phyloP scores from a whole-genome alignment of 805 yeast genomes.

The Dipodascopsis uninucleata region DNA sequence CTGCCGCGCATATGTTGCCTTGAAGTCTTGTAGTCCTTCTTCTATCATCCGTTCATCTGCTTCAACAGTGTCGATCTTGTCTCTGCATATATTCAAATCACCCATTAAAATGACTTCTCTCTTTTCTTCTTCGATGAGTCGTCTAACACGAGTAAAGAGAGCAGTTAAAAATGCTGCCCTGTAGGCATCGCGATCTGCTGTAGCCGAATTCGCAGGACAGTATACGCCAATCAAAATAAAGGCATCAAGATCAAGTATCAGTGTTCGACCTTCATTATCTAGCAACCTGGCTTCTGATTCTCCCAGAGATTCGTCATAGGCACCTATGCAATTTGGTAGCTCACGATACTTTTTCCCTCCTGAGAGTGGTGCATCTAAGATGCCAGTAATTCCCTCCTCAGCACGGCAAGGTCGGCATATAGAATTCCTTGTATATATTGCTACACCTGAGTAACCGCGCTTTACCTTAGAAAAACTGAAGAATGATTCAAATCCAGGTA shows the following conservation, averaged over 20 bases:
- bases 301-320: slow-evolving; percentile 29
- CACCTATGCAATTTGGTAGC: slow-evolving; percentile 24
- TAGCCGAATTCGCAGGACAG: slow-evolving; percentile 88
- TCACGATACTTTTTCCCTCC: slow-evolving; percentile 32
- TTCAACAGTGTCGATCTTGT: slow-evolving; percentile 80
- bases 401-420: slow-evolving; percentile 43
- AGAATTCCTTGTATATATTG: slow-evolving; percentile 65
- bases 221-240: slow-evolving; percentile 55
- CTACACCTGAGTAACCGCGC: slow-evolving; percentile 92
- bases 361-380: slow-evolving; percentile 34
- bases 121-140: slow-evolving; percentile 49
- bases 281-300: slow-evolving; percentile 44
- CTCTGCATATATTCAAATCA: slow-evolving; percentile 78
- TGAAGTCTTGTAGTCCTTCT: slow-evolving; percentile 26
- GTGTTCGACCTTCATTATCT: slow-evolving; percentile 82
- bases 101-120: slow-evolving; percentile 80
- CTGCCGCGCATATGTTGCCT: slow-evolving; percentile 16
- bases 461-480: slow-evolving; percentile 62
- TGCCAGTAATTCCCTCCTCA: slow-evolving; percentile 90
- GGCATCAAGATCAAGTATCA: slow-evolving; percentile 60
- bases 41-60: slow-evolving; percentile 47
- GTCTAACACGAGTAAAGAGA: slow-evolving; percentile 59
- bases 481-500: slow-evolving; percentile 59
- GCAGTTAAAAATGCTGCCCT: slow-evolving; percentile 56
- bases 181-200: slow-evolving; percentile 55